Base-by-base conservation (phyloP, 2,329 filamentous ascomycete species). In the Fusarium succisae region DNA sequence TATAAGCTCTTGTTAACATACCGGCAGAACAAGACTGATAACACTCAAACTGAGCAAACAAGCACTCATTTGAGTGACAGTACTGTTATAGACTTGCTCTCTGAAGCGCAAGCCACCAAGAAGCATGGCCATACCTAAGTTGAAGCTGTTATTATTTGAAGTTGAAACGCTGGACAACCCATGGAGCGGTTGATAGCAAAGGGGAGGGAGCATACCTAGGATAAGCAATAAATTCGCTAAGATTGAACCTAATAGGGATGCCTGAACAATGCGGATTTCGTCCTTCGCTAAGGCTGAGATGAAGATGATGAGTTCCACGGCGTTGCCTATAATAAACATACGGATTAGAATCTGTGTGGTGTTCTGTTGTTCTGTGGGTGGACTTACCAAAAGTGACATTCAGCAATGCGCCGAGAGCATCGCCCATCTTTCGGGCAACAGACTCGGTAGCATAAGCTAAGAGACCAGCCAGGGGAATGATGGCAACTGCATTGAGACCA, bases 81-180 rank as follows among this genome's bases (percentile, higher is more conserved):
- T 98, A 83, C 91, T 96, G 84, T 98, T 98, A 84, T 98, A 98
- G 72, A 98, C 92, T 90, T 98, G 95, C 85, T 98, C 95, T 80
- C 93, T 92, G 82, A 91, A 98, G 72, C 94, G 91, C 62, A 98
- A 85, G 72, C 95, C 95, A 79, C 95, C 95, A 30, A 97, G 84
- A 59, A 97, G 88, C 82, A 98, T 98, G 65, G 92, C 91, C 94
- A 98, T 98, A 79, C 95, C 95, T 76, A 98, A 84, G 79, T 97
- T 97, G 69, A 98, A 88, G 37, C 50, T 26, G n/a, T 53, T 37
- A 53, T 15, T 26, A 53, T 22, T 26, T 37, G 6, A 22, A 53
- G 18, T 53, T 26, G 50, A 37, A 51, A 53, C 9, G n/a, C 50
- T 26, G 18, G 9, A 17, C n/a, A 51, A 35, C 30, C 48, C n/a